Evolutionary conservation across 1,284 basidiomycete genomes (phyloP).

Genomic region (Tilletia horrida): DNA sequence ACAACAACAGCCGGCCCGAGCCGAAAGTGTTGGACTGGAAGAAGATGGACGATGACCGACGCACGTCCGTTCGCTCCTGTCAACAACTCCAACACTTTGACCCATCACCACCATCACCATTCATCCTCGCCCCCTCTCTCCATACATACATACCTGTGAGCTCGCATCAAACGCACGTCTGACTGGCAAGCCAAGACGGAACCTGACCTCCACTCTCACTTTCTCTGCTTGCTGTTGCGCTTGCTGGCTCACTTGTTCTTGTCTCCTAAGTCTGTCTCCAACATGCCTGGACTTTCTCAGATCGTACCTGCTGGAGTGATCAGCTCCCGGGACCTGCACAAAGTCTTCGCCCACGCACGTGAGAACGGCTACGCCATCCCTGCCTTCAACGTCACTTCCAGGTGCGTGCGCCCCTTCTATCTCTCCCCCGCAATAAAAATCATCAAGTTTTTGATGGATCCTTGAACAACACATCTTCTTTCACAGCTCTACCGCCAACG

Average conservation of each 20-base stretch:
- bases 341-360: constrained; percentile 54
- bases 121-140: neutral
- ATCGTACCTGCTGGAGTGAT: constrained; percentile 53
- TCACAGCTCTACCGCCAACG: constrained; percentile 33
- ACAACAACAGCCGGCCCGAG: no score
- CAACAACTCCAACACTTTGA: neutral
- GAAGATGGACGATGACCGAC: no score
- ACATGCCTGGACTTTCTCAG: constrained; percentile 30
- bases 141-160: neutral
- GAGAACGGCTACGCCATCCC: constrained; percentile 53
- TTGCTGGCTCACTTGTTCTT: neutral
- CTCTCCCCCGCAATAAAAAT: no score
- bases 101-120: neutral
- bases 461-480: no score
- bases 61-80: no score
- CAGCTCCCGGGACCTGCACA: constrained; percentile 52
- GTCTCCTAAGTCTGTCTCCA: neutral
- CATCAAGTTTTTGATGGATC: no score
- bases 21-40: no score
- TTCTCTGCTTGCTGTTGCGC: no score
- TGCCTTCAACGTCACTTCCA: constrained; percentile 51
- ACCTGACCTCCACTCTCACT: no score
- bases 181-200: no score
- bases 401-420: no score
- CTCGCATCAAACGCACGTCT: no score